Evolutionary conservation across 257 asterid genomes (phyloP).

Genomic region (Lavandula angustifolia): DNA sequence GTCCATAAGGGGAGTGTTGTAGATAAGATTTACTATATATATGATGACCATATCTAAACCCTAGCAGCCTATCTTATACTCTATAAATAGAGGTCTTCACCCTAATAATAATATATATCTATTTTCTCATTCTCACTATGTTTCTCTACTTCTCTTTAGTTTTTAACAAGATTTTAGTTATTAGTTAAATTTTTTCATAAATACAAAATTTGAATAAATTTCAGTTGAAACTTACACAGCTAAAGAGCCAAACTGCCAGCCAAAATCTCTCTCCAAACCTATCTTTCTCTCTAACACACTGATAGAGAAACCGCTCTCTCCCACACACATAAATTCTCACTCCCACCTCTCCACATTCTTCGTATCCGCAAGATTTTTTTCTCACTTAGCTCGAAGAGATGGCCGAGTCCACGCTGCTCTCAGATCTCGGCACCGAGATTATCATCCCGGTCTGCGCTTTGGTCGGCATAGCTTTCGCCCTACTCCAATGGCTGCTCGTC

Average conservation of each 20-base stretch:
- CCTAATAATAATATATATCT: too few relatives aligned
- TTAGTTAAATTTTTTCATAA: too few relatives aligned
- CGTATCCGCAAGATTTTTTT: conserved; percentile 14
- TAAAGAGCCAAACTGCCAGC: conserved; percentile 30
- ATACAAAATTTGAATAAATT: background rate
- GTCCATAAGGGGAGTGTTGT: too few relatives aligned
- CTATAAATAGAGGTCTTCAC: too few relatives aligned
- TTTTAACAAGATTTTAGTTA: background rate
- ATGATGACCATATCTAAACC: too few relatives aligned
- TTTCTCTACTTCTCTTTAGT: too few relatives aligned
- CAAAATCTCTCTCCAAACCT: conserved; percentile 27
- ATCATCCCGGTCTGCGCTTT: conserved; percentile 55
- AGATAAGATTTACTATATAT: too few relatives aligned
- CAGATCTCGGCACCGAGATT: conserved; percentile 55
- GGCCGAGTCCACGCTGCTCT: conserved; percentile 39
- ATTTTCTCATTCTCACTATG: too few relatives aligned
- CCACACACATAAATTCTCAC: conserved; percentile 31
- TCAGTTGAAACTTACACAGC: conserved; percentile 11
- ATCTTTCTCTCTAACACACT: conserved; percentile 2
- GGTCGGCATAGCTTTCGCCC: conserved; percentile 57
- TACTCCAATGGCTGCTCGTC: conserved; percentile 54
- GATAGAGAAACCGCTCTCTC: conserved; percentile 26
- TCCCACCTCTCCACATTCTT: conserved; percentile 25
- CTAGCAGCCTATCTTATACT: too few relatives aligned
- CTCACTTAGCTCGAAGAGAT: conserved; percentile 1